Evolutionary conservation across 2,329 filamentous ascomycete species (phyloP).

Genomic region (Apiospora aurea): DNA sequence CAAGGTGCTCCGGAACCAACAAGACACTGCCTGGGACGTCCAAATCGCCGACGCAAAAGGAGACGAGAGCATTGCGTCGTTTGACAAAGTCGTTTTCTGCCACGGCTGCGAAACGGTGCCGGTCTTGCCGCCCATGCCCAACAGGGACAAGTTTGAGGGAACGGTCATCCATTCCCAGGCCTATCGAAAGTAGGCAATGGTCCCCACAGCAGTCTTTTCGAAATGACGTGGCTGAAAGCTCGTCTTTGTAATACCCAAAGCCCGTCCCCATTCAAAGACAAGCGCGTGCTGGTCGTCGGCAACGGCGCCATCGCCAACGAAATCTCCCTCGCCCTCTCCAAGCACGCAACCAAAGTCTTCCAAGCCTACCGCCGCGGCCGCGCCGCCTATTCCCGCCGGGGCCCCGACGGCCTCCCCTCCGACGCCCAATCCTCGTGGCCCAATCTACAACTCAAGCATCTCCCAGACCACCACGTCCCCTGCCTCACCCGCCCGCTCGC

Average conservation of each 20-base stretch:
- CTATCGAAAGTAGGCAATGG: no score
- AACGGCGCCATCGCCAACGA: conserved; percentile 35
- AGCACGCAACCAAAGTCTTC: conserved; percentile 31
- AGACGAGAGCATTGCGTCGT: conserved; percentile 25
- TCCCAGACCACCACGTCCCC: conserved; percentile 31
- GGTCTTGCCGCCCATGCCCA: conserved; percentile 30
- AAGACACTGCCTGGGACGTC: conserved; percentile 31
- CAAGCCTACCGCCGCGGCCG: conserved; percentile 32
- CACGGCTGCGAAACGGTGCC: conserved; percentile 31
- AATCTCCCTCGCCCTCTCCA: conserved; percentile 26
- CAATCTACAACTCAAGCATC: conserved; percentile 31
- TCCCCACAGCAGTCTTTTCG: no score
- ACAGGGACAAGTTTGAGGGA: conserved; percentile 31
- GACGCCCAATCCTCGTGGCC: conserved; percentile 33
- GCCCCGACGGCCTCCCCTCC: conserved; percentile 30
- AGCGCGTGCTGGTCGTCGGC: conserved; percentile 33
- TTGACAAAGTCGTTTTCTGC: conserved; percentile 34
- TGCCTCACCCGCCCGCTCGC: conserved; percentile 29
- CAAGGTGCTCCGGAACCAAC: conserved; percentile 30
- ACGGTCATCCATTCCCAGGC: conserved; percentile 33
- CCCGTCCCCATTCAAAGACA: conserved; percentile 25
- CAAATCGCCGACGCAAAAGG: conserved; percentile 30
- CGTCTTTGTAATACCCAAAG: no score
- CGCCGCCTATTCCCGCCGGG: conserved; percentile 30
- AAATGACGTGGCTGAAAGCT: no score